Evolutionary conservation across 805 yeast species (phyloP), one percentile per base, ranked within the genome.

Genomic region (Saccharomycopsis fodiens): DNA sequence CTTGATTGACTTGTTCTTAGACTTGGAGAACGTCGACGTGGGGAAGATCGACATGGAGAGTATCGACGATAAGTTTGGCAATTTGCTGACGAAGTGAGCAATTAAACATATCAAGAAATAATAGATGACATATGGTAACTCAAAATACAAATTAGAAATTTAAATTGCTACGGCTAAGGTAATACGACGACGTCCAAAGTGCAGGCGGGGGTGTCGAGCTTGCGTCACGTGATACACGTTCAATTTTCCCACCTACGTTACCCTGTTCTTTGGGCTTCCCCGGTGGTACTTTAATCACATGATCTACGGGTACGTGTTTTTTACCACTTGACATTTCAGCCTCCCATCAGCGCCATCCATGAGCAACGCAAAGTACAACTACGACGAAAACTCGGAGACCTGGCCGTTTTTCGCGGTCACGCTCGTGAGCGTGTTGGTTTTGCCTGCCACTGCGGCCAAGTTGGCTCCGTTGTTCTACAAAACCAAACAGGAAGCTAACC

Each of bases 351-450:
- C 17, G 12, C 32, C n/a, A 12, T 29, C 4, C 39, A 73, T 72
- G 77, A 67, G 74, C 45, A 73, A 72, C 54, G 63, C 78, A 40
- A 64, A 81, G 56, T 84, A 83, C 63, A 78, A 79, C 35, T 88
- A 88, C 62, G 97, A 88, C 66, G 96, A 88, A 61, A 78, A 78
- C 51, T 80, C 89, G 41, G 93, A 85, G 56, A 86, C 93, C 1
- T 88, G 96, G 96, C 97, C 97, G 35, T 87, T 81, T 61, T 89
- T 89, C 58, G 75, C 83, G 43, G 62, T 85, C 58, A 88, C 96
- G 2, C 65, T 85, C 41, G 64, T 83, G 43, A 67, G 84, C 21
- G 75, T 84, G 49, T 74, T 79, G 16, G 69, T 85, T 48, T 60
- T 86, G 34, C 96, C 96, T 4, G 55, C 73, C 50, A 79, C 87